Evolutionary conservation across 108 stramenopile species (phyloP), one percentile per base, ranked within the genome.

Genomic region (Nannochloropsis granulata): DNA sequence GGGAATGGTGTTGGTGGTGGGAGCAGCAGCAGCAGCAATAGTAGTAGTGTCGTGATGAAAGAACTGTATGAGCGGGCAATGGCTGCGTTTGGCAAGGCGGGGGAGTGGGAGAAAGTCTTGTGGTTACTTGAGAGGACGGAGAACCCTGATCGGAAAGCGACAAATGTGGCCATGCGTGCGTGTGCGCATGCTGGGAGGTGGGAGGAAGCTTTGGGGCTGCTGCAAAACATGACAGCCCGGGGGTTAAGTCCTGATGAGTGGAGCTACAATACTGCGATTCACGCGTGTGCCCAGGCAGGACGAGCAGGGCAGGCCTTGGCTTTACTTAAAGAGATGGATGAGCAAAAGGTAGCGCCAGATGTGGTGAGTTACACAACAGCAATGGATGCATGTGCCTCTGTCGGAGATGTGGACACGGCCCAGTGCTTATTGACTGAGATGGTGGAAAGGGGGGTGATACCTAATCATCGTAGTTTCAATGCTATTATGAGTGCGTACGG

Each of bases 161-260:
- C 82, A 13, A 83, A 79, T n/a, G 82, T 82, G 45, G 78, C 82
- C 78, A 82, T 82, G n/a, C 79, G 83, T 25, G 86, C 86, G 23
- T 86, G 86, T 81, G 86, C 79, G 43, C 26, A 79, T 25, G 86
- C 86, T 25, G 86, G 86, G 2, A 82, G 83, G 44, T 86, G 86
- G 86, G 83, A 86, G 82, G 82, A 83, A 45, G 86, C 86, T 43
- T 43, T 46, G 25, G 44, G 79, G 25, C 24, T 86, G 44, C 82
- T 83, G 79, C 78, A 86, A 46, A 71, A 71, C 25, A 86, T 86
- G 85, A 86, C 82, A 11, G 79, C 79, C 82, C 79, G 46, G 24
- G 86, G 82, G 43, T 24, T 78, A 7, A 83, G 79, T 45, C 43
- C 45, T 8, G 86, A 82, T 44, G 44, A 78, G 23, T 82, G 86